phyloP scores from a whole-genome alignment of 2,329 filamentous ascomycete species.

The Ophiognomonia clavigignenti-juglandacearum region DNA sequence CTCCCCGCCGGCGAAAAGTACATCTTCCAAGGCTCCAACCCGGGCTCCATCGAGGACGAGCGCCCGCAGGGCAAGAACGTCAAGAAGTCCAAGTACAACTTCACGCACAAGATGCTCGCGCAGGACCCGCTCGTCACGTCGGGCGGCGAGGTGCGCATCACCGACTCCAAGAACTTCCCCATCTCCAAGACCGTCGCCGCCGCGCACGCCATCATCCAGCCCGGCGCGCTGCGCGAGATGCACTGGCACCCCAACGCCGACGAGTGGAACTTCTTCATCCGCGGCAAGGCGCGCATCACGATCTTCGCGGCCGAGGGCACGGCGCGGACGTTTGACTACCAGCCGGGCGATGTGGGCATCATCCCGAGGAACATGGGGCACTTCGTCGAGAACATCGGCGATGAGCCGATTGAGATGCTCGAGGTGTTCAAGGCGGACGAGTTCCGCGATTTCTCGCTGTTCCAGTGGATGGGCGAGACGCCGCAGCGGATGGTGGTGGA shows the following conservation, averaged over 20 bases:
- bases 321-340: conserved; percentile 72
- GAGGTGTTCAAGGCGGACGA: conserved; percentile 69
- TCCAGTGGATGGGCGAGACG: conserved; percentile 72
- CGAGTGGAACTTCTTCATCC: conserved; percentile 77
- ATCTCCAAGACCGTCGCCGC: conserved; percentile 70
- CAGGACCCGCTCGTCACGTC: conserved; percentile 62
- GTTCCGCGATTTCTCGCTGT: conserved; percentile 68
- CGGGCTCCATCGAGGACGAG: conserved; percentile 61
- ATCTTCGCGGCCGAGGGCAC: conserved; percentile 66
- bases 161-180: conserved; percentile 71
- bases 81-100: conserved; percentile 63
- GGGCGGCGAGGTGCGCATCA: conserved; percentile 68
- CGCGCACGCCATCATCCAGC: conserved; percentile 65
- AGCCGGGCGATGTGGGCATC: conserved; percentile 70
- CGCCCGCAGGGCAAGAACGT: conserved; percentile 55
- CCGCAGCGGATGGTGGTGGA: conserved; percentile 62
- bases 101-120: conserved; percentile 67
- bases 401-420: conserved; percentile 69
- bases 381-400: conserved; percentile 78
- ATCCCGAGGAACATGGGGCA: conserved; percentile 75
- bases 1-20: conserved; percentile 66
- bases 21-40: conserved; percentile 68
- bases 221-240: conserved; percentile 71
- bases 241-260: conserved; percentile 79
- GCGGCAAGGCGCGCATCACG: conserved; percentile 66